Evolutionary conservation across 2,329 filamentous ascomycete species (phyloP).

Genomic region (Paecilomyces sp.): DNA sequence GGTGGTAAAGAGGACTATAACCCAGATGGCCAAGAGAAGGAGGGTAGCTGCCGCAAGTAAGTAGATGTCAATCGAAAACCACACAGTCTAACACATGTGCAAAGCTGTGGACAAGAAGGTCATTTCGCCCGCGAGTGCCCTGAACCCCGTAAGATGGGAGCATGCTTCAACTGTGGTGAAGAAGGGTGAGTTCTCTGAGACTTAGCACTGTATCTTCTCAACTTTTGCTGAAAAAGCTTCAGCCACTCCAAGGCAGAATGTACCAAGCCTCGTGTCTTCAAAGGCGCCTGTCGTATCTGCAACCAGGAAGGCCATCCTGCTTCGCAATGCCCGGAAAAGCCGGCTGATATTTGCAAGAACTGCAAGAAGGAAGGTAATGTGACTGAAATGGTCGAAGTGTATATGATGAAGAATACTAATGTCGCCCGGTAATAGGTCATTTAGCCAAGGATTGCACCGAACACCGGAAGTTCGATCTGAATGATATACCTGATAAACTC

Average conservation of each 20-base stretch:
- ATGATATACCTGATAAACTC: conserved; percentile 39
- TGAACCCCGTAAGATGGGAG: conserved; percentile 30
- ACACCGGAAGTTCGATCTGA: conserved; percentile 37
- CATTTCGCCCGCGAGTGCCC: conserved; percentile 39
- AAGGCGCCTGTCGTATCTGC: conserved; percentile 40
- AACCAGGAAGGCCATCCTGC: conserved; percentile 40
- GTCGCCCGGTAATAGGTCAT: conserved; percentile 30
- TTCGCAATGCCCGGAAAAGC: conserved; percentile 37
- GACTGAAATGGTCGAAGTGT: neutral
- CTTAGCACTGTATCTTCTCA: neutral
- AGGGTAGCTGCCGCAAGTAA: conserved; percentile 30
- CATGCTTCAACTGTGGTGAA: conserved; percentile 42
- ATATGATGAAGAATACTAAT: neutral
- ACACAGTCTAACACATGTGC: conserved; percentile 7
- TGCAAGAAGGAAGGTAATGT: conserved; percentile 37
- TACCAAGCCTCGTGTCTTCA: conserved; percentile 40
- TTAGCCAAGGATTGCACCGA: conserved; percentile 37
- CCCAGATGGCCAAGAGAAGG: conserved; percentile 8
- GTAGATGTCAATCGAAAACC: conserved; percentile 7
- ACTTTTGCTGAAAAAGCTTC: neutral
- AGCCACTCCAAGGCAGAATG: conserved; percentile 40
- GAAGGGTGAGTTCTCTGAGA: conserved; percentile 24
- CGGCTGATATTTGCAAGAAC: conserved; percentile 39
- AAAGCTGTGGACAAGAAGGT: conserved; percentile 27
- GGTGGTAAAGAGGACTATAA: conserved; percentile 9